Evolutionary conservation across 148 eudicot species (phyloP), one percentile per base, ranked within the genome.

Genomic region (Camellia sinensis): DNA sequence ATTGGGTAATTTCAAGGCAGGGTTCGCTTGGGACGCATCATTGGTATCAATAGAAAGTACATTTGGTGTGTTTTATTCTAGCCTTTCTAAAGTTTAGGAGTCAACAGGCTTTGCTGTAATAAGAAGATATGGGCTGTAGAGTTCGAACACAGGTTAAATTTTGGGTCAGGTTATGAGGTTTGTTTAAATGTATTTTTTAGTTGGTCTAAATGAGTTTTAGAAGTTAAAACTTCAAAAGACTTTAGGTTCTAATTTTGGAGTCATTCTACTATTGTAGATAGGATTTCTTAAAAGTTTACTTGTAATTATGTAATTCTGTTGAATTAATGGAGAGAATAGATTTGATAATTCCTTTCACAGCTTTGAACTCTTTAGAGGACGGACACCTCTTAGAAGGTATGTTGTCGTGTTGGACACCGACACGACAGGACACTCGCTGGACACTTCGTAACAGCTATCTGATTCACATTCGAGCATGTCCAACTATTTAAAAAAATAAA

Each of bases 31-130:
- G 56, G 54, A 71, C 4, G 17, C 57, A 46, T 71, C 9, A 45
- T 56, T 8, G 15, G 11, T 56, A 56, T 71, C 57, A 29, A 29
- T 0, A 0, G 29, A 0, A 29, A 29, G 43, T n/a, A 6, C 19
- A 4, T 43, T 67, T 67, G 48, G 71, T 67, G 40, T 67, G 73
- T 69, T 44, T 69, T 8, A 44, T 68, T 68, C 17, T 68, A 50
- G 10, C 73, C 6, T n/a, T 7, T 2, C 73, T 44, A 7, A 50
- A 1, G 7, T 44, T 45, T 7, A 18, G 73, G 73, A 37, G 71
- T 41, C 14, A 14, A 69, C 73, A 6, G 48, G 71, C 29, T 14
- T 19, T 14, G 43, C 14, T 46, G 7, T 69, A n/a, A n/a, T 69
- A 5, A 69, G 21, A 46, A 44, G 44, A 41, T 14, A 11, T 48